Percentiles rank a stretch among this genome's conserved stretches.
Evolutionary conservation across 306 rosid species (phyloP).

Genomic region (Rosa rugosa): DNA sequence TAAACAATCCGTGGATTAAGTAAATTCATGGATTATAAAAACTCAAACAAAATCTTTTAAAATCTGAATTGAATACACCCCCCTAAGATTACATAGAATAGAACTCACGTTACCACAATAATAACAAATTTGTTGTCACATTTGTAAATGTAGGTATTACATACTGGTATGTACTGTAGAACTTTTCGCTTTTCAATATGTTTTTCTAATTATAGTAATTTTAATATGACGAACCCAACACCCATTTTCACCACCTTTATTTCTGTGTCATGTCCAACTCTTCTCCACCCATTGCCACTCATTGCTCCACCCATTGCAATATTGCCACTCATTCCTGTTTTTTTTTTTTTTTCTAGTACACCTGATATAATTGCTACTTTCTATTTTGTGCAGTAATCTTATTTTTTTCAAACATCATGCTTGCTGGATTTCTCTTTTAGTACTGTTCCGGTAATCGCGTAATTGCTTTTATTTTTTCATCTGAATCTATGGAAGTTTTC

Average conservation of each 20-base stretch:
- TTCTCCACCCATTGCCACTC: constrained; percentile 32
- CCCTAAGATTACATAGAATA: too few relatives aligned
- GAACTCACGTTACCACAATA: too few relatives aligned
- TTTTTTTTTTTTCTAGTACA: constrained; percentile 21
- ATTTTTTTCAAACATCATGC: not conserved
- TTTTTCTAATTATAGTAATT: constrained; percentile 28
- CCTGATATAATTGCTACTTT: constrained; percentile 29
- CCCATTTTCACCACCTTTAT: constrained; percentile 31
- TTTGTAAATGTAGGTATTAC: too few relatives aligned
- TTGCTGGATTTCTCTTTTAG: not conserved
- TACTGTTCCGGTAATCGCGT: not conserved
- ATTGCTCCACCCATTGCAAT: constrained; percentile 12
- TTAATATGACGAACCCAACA: constrained; percentile 29
- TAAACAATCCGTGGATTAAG: too few relatives aligned
- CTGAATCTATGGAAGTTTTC: not conserved
- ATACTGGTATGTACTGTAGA: too few relatives aligned
- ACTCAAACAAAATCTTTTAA: too few relatives aligned
- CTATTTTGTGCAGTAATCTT: not conserved
- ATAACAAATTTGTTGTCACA: too few relatives aligned
- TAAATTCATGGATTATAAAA: too few relatives aligned
- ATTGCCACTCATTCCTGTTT: constrained; percentile 20
- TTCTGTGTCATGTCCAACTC: constrained; percentile 36
- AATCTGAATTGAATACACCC: too few relatives aligned
- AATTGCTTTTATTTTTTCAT: not conserved
- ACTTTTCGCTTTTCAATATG: constrained; percentile 15